These are phyloP conservation scores for Oxytropis ochrocephala DNA, from an alignment of 306 rosid genomes.

Conservation along the genomic window DNA sequence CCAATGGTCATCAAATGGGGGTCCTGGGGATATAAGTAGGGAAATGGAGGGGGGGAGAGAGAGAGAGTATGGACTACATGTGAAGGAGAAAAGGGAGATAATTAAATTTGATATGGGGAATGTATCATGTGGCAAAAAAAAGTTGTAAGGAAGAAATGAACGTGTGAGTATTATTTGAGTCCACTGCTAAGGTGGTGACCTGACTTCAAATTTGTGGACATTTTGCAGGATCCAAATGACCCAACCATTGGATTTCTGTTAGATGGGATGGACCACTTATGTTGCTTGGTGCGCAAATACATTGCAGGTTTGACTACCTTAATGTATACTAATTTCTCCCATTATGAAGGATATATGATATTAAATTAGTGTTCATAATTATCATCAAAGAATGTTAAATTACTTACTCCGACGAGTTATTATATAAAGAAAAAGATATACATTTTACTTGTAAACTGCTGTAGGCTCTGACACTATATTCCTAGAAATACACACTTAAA, in stretches of 20 bases:
- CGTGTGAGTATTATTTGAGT: background rate
- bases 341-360: conserved; percentile 10
- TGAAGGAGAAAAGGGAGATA: background rate
- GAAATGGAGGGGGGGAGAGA: background rate
- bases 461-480: background rate
- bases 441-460: background rate
- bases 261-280: conserved; percentile 92
- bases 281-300: conserved; percentile 95
- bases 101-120: background rate
- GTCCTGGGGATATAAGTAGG: background rate
- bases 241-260: conserved; percentile 90
- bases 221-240: conserved; percentile 87
- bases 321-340: background rate
- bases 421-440: background rate
- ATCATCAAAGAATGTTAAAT: conserved; percentile 11
- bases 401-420: background rate
- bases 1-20: background rate
- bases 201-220: conserved; percentile 25
- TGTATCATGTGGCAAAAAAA: background rate
- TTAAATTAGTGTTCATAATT: background rate
- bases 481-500: background rate
- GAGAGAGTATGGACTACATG: background rate
- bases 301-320: conserved; percentile 68
- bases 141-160: background rate
- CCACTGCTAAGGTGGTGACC: conserved; percentile 23